Evolutionary conservation across 768 basidiomycete genomes (phyloP).

Genomic region (Sarcodon sp.): DNA sequence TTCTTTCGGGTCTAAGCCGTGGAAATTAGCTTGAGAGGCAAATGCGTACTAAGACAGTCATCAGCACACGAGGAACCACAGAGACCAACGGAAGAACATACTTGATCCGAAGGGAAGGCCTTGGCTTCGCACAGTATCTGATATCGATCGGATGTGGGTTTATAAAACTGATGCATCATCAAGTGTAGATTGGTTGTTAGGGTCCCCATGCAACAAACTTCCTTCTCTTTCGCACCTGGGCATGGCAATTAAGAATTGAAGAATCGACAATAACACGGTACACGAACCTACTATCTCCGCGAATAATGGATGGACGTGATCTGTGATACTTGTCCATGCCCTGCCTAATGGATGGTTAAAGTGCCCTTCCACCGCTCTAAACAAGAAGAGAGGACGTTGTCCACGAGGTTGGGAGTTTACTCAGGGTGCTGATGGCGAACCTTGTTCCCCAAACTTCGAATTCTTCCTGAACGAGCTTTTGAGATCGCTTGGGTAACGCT

Average conservation of each 20-base stretch:
- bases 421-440: constrained; percentile 23
- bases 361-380: constrained; percentile 80
- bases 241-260: constrained; percentile 4
- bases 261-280: constrained; percentile 6
- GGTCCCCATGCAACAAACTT: constrained; percentile 94
- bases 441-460: constrained; percentile 69
- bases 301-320: constrained; percentile 58
- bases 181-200: constrained; percentile 93
- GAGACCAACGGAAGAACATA: constrained; percentile 19
- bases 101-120: constrained; percentile 97
- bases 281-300: constrained; percentile 71
- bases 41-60: constrained; percentile 70
- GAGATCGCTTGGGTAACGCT: constrained; percentile 61
- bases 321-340: constrained; percentile 73
- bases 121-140: constrained; percentile 93
- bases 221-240: constrained; percentile 72
- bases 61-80: not conserved
- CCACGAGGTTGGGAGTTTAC: constrained; percentile 4
- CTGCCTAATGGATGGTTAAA: constrained; percentile 78
- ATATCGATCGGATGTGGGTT: constrained; percentile 70
- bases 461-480: constrained; percentile 68
- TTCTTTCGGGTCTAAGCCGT: constrained; percentile 61
- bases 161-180: constrained; percentile 90
- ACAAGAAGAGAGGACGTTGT: not conserved
- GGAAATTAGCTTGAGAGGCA: constrained; percentile 76